Evolutionary conservation across 805 yeast species (phyloP), one percentile per base, ranked within the genome.

Genomic region (Kurtzmaniella cleridarum): DNA sequence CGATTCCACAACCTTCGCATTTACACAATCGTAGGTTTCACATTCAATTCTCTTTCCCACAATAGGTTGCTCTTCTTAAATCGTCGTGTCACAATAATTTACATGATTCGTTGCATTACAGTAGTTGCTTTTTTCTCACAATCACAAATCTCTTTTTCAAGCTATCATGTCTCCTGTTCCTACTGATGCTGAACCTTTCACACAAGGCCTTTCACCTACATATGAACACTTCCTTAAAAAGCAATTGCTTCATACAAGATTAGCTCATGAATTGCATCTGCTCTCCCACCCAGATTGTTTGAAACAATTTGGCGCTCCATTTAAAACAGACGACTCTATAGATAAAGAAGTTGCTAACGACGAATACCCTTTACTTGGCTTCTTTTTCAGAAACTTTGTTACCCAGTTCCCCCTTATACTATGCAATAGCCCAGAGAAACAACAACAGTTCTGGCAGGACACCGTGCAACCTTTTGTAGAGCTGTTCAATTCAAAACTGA

Each of bases 191-290:
- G n/a, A 39, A 16, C 39, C 34, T 5, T 9, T 38, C 12, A 11
- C 35, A 13, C 11, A 13, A 5, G 39, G 32, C 13, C 37, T 83
- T 34, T 60, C 78, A 11, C 77, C 90, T 2, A 68, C 75, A 0
- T 87, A 90, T 56, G 95, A 88, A 59, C 97, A 91, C 53, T 85
- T 84, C 57, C 71, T 93, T 39, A 91, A 91, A 59, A 79, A 95
- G 51, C 90, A 86, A 60, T 69, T 91, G 13, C 63, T 91, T 20
- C 73, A 76, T 44, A 66, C 73, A 10, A 76, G 84, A 52, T 61
- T 89, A 26, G 69, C 72, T 10, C 54, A 69, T 4, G 98, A 91
- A 57, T 66, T 88, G 31, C 74, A 66, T 23, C 57, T 57, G 16
- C 60, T 89, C 30, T 74, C 79, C 43, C 77, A 79, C 42, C 76